A percentile compares a stretch with the other conserved stretches of the same genome.
Evolutionary conservation across 176 grass and related monocot genomes (phyloP).

Genomic region (Juncus effusus): DNA sequence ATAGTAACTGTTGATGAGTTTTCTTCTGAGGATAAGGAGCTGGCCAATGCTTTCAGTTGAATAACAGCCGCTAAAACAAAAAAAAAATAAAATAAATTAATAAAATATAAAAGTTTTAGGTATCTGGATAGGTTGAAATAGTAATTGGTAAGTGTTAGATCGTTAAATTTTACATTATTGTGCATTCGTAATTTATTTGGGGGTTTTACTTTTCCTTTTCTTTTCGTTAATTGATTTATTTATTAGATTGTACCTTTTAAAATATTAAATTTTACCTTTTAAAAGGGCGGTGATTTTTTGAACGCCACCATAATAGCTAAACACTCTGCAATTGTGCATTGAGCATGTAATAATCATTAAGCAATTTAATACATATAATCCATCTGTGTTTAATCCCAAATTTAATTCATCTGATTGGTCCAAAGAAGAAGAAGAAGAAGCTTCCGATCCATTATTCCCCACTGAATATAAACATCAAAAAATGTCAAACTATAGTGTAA

Average conservation of each 20-base stretch:
- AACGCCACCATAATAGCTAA: conserved; percentile 93
- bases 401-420: conserved; percentile 45
- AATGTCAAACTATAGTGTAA: background rate
- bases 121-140: conserved; percentile 6
- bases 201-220: too few species aligned
- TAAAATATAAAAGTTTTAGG: background rate
- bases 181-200: too few species aligned
- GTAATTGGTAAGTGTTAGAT: conserved; percentile 1
- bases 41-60: conserved; percentile 60
- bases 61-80: conserved; percentile 73
- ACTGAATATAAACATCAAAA: conserved; percentile 39
- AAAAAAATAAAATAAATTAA: conserved; percentile 15
- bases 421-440: conserved; percentile 18
- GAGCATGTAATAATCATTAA: conserved; percentile 72
- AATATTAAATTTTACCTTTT: conserved; percentile 52
- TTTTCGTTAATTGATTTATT: too few species aligned
- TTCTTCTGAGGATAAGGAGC: conserved; percentile 58
- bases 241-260: too few species aligned
- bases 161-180: too few species aligned
- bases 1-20: conserved; percentile 44
- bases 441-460: conserved; percentile 52
- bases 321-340: conserved; percentile 85
- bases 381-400: conserved; percentile 52
- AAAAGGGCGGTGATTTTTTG: conserved; percentile 78
- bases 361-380: conserved; percentile 65